These are phyloP conservation scores for Cokeromyces recurvatus DNA, from an alignment of 371 early-diverging fungal genomes.

Conservation along the genomic window DNA sequence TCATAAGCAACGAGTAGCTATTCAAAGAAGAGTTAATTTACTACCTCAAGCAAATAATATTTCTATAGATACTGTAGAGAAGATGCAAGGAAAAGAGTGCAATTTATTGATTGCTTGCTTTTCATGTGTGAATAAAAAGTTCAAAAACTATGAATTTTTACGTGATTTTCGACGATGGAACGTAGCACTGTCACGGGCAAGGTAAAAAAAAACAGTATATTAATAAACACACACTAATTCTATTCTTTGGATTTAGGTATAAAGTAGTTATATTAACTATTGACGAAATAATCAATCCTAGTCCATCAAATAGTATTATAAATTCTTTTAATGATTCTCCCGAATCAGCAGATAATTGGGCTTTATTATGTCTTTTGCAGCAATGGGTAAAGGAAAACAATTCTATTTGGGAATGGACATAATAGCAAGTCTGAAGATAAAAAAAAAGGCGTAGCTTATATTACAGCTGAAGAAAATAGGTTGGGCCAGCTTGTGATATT, in stretches of 20 bases:
- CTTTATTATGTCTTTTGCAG: conserved; percentile 26
- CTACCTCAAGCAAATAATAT: neutral
- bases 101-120: conserved; percentile 56
- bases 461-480: too few species aligned
- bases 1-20: conserved; percentile 47
- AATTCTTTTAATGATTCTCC: conserved; percentile 11
- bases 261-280: conserved; percentile 52
- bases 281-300: conserved; percentile 29
- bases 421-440: too few species aligned
- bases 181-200: conserved; percentile 52
- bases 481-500: too few species aligned
- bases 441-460: too few species aligned
- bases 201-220: conserved; percentile 13
- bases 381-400: conserved; percentile 20
- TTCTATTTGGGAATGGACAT: conserved; percentile 23
- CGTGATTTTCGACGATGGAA: conserved; percentile 54
- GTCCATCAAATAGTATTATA: conserved; percentile 9
- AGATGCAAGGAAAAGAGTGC: conserved; percentile 60
- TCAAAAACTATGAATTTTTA: conserved; percentile 25
- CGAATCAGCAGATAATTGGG: conserved; percentile 29
- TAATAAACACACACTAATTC: neutral
- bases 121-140: conserved; percentile 25
- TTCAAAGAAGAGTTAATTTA: conserved; percentile 19
- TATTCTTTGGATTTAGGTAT: conserved; percentile 22
- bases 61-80: conserved; percentile 26